Percentiles rank a stretch among this genome's conserved stretches.
Evolutionary conservation across 2,329 filamentous ascomycete species (phyloP).

Genomic region (Plectosphaerella plurivora): DNA sequence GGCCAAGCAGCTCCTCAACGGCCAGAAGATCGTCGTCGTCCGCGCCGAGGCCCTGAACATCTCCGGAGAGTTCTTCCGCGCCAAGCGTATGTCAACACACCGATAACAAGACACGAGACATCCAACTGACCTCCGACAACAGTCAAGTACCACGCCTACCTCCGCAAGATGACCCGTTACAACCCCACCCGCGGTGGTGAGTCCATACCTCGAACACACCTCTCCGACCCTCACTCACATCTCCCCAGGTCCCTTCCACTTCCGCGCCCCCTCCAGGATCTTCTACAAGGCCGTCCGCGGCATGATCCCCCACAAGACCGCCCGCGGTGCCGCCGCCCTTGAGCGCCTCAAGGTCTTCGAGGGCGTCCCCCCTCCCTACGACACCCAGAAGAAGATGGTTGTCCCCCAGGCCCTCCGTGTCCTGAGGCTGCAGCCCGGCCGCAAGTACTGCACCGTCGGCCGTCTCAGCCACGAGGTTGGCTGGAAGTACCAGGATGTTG

Average conservation of each 20-base stretch:
- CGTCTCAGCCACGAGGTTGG: conserved; percentile 98
- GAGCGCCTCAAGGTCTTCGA: conserved; percentile 99
- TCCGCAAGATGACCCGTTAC: conserved; percentile 99
- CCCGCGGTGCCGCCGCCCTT: conserved; percentile 91
- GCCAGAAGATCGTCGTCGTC: conserved; percentile 99
- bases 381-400: conserved; percentile 99
- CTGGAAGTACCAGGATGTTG: conserved; percentile 99
- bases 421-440: conserved; percentile 93
- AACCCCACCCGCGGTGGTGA: conserved; percentile 98
- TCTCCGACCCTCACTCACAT: conserved; percentile 22
- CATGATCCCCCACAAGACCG: conserved; percentile 99
- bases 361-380: conserved; percentile 97
- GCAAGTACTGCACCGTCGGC: conserved; percentile 99
- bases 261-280: conserved; percentile 97
- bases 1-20: conserved; percentile 97
- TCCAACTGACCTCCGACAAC: conserved; percentile 9
- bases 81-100: conserved; percentile 82
- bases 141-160: conserved; percentile 99
- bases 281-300: conserved; percentile 99
- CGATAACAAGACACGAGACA: conserved; percentile 39
- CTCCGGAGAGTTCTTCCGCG: conserved; percentile 99
- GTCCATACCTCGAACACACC: conserved; percentile 26
- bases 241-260: conserved; percentile 89
- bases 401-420: conserved; percentile 97
- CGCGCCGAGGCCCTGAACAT: conserved; percentile 99